Evolutionary conservation across 495 filamentous ascomycete genomes (phyloP).

Genomic region (Parathielavia hyrcaniae): DNA sequence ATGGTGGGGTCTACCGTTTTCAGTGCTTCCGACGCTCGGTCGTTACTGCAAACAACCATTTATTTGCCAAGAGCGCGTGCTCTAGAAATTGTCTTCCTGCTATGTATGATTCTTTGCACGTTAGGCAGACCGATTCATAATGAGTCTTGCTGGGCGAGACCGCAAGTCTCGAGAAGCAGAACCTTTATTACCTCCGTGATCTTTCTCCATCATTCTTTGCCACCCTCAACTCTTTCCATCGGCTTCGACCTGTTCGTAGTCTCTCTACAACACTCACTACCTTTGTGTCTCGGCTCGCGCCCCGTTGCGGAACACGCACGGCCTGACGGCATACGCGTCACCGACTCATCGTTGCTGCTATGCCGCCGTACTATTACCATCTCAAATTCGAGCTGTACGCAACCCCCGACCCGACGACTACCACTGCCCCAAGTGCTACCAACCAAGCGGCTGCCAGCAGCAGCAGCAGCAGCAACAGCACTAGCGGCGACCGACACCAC

Average conservation of each 20-base stretch:
- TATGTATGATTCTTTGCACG: not conserved
- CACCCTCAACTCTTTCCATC: not conserved
- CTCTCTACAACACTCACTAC: not conserved
- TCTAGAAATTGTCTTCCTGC: not conserved
- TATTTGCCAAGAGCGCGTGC: not conserved
- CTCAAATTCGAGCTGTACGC: conserved; percentile 77
- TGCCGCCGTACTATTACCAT: conserved; percentile 89
- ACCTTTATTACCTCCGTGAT: conserved; percentile 18
- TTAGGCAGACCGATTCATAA: not conserved
- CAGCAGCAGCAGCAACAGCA: conserved; percentile 9
- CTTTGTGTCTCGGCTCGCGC: not conserved
- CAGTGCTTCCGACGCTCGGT: not conserved
- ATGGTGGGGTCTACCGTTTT: not conserved
- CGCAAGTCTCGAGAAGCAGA: conserved; percentile 15
- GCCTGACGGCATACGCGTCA: not conserved
- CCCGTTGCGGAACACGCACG: not conserved
- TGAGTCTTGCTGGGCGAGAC: not conserved
- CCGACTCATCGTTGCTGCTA: conserved; percentile 18
- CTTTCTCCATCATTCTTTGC: not conserved
- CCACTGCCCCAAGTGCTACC: not conserved
- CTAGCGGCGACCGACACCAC: not conserved
- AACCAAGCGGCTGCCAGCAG: not conserved
- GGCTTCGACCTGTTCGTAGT: not conserved
- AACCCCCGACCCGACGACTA: conserved; percentile 36
- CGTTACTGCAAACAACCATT: too few species aligned